A percentile compares a stretch with the other conserved stretches of the same genome.
Conservation (phyloP, 345 rosid species). For the Geranium rotundifolium region DNA sequence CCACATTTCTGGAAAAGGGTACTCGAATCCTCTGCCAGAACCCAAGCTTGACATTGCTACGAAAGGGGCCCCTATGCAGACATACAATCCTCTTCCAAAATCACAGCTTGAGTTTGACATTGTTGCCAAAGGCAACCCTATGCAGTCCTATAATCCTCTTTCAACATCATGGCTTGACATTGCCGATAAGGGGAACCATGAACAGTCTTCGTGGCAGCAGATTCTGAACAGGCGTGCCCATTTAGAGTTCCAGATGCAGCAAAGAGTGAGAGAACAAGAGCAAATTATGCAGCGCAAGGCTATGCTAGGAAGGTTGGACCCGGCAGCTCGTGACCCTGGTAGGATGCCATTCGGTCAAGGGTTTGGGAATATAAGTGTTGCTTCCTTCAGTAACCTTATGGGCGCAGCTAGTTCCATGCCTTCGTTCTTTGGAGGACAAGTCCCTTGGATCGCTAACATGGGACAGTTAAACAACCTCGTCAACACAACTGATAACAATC, state of each 20-base stretch:
- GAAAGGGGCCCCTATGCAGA: not conserved
- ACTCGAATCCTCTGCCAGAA: not conserved
- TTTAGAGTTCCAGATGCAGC: constrained; percentile 9
- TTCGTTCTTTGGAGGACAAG: not conserved
- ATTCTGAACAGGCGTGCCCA: constrained; percentile 3
- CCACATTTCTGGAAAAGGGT: not conserved
- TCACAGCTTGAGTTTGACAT: not conserved
- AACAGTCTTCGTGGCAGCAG: not conserved
- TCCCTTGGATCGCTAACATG: not conserved
- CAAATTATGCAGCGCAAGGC: constrained; percentile 3
- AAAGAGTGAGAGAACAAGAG: constrained; percentile 7
- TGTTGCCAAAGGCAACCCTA: constrained; percentile 2
- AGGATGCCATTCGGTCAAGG: not conserved
- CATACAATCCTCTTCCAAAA: not conserved
- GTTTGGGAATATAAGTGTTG: constrained; percentile 1
- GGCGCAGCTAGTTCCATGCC: not conserved
- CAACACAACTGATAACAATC: constrained; percentile 1
- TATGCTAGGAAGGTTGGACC: constrained; percentile 4
- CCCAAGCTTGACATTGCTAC: not conserved
- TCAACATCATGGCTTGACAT: too few species aligned
- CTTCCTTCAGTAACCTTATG: not conserved
- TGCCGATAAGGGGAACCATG: too few species aligned
- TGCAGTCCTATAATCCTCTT: not conserved
- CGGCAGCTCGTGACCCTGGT: not conserved
- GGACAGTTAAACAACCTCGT: constrained; percentile 3